These are phyloP conservation scores for Kurtzmaniella quercitrusa DNA, from an alignment of 1,139 yeast species.

Conservation along the genomic window DNA sequence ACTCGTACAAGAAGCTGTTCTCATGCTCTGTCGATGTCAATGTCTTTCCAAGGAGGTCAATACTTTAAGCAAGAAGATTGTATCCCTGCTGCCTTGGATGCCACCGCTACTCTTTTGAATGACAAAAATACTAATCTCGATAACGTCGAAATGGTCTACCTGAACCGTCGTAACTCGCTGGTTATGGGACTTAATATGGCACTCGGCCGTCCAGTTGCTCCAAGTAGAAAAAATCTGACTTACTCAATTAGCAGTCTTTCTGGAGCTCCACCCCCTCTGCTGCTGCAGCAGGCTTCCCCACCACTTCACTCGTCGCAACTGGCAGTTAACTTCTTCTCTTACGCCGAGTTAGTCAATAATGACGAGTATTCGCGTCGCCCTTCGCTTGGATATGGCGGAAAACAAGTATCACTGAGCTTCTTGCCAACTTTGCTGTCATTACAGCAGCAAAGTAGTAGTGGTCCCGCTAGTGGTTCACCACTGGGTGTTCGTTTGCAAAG, in stretches of 20 bases:
- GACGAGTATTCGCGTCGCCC: constrained; percentile 64
- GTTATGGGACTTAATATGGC: constrained; percentile 62
- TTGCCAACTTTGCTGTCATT: constrained; percentile 19
- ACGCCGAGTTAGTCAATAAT: constrained; percentile 71
- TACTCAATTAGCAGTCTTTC: constrained; percentile 24
- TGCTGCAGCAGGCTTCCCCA: constrained; percentile 25
- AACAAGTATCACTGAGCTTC: constrained; percentile 23
- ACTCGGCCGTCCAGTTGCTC: constrained; percentile 42
- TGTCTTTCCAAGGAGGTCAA: constrained; percentile 23
- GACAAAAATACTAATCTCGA: constrained; percentile 57
- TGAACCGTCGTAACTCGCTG: constrained; percentile 54
- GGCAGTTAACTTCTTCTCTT: constrained; percentile 67
- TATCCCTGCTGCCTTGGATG: constrained; percentile 83
- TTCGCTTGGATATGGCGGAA: constrained; percentile 18
- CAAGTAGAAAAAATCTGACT: constrained; percentile 40
- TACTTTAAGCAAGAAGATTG: constrained; percentile 49
- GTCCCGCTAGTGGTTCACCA: constrained; percentile 4
- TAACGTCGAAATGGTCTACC: constrained; percentile 65
- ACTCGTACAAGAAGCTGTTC: constrained; percentile 21
- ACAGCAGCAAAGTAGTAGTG: background rate
- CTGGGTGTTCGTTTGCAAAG: constrained; percentile 3
- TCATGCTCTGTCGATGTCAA: constrained; percentile 20
- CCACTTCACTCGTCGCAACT: constrained; percentile 42
- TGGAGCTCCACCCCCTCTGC: constrained; percentile 9
- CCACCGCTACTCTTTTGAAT: constrained; percentile 61